Evolutionary conservation across 2,329 filamentous ascomycete genomes (phyloP), one percentile per base, ranked within the genome.

Genomic region (Hymenoscyphus repandus): DNA sequence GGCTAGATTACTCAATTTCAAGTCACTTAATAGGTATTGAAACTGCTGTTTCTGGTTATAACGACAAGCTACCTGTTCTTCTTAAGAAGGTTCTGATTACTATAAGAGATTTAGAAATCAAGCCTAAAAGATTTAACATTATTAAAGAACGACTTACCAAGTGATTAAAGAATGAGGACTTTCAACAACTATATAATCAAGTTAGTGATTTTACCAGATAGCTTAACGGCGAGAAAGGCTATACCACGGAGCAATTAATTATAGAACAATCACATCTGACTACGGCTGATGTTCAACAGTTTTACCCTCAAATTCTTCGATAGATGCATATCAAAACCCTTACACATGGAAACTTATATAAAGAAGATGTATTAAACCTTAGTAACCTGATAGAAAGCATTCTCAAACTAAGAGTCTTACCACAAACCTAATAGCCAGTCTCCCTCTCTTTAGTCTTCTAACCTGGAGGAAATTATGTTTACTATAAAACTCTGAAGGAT

Each of bases 61-160:
- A 96, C 60, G 93, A 99, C 69, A 99, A 99, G 73, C 82, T 99
- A 63, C 76, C 87, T 0, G 90, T 96, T 0, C 77, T 99, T 20
- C 71, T 99, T 42, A 90, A 97, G 65, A 93, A 96, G 66, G 88
- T 97, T 4, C 74, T 96, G 22, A 72, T 83, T 11, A 90, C 86
- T 9, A 88, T 96, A 78, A 83, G 88, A 45, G 88, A 96, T 61
- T 74, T 97, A 5, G 82, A 90, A 34, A 79, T 97, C 59, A 86
- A 84, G 55, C 79, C 88, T n/a, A 90, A 95, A 50, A 83, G 93
- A 1, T 99, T 97, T 65, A 80, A 86, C 44, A 90, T 97, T 59
- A 82, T 96, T 68, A 95, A 95, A 67, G 93, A 99, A 68, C 83
- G 89, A 10, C 70, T 93, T 42, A 75, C 78, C 7, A 81, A 91